Percentiles rank a stretch among this genome's conserved stretches.
Evolutionary conservation across 192 early-diverging fungal genomes (phyloP).

Genomic region (Podila minutissima): DNA sequence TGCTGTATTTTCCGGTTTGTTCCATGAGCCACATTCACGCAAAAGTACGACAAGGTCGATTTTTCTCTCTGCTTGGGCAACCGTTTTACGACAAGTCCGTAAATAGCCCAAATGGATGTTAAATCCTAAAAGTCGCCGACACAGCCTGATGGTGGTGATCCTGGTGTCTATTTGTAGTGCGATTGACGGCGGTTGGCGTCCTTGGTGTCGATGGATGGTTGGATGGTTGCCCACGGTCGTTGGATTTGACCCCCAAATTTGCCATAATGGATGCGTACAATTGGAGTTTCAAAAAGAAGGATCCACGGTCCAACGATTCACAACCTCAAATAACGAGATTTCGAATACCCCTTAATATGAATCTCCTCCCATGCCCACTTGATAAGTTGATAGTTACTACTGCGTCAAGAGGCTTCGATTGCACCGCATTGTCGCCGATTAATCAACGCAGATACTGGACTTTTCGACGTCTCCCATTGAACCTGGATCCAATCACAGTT

Average conservation of each 20-base stretch:
- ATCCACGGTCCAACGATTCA: conserved; percentile 4
- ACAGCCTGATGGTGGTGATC: background rate
- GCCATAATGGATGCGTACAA: conserved; percentile 6
- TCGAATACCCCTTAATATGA: background rate
- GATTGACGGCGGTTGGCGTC: background rate
- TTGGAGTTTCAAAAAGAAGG: conserved; percentile 7
- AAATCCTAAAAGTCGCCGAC: background rate
- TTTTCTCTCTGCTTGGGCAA: too few relatives aligned
- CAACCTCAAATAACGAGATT: background rate
- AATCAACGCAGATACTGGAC: too few relatives aligned
- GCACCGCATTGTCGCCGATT: background rate
- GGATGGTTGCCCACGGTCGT: conserved; percentile 4
- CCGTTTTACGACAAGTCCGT: too few relatives aligned
- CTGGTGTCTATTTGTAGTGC: conserved; percentile 4
- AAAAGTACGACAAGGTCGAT: too few relatives aligned
- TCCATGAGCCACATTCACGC: too few relatives aligned
- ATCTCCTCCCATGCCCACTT: background rate
- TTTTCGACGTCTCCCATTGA: too few relatives aligned
- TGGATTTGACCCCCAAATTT: background rate
- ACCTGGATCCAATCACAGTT: too few relatives aligned
- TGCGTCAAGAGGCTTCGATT: too few relatives aligned
- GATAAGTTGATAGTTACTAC: too few relatives aligned
- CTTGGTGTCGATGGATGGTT: conserved; percentile 29
- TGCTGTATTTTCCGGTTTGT: too few relatives aligned
- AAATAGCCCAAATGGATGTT: too few relatives aligned